Conservation (phyloP, 2,329 filamentous ascomycete species). For the Aspergillus neotritici region DNA sequence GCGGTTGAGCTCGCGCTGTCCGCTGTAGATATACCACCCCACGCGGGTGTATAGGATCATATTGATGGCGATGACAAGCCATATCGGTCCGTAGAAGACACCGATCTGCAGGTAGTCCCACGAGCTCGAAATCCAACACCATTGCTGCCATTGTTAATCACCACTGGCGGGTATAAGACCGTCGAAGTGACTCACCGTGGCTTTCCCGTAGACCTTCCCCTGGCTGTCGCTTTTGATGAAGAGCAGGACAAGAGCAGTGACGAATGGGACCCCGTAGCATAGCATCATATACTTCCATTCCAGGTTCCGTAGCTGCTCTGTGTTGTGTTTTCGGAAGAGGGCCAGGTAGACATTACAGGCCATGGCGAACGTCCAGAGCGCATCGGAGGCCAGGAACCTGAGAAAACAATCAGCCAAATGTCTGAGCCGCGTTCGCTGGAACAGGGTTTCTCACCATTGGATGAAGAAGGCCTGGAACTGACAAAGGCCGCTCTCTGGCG, state of each 20-base stretch:
- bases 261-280: constrained; percentile 68
- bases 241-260: constrained; percentile 62
- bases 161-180: not conserved
- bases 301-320: constrained; percentile 57
- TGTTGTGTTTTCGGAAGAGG: constrained; percentile 69
- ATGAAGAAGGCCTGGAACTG: constrained; percentile 74
- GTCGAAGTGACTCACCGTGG: constrained; percentile 44
- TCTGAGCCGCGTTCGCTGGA: not conserved
- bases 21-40: constrained; percentile 42
- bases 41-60: constrained; percentile 38
- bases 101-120: constrained; percentile 70
- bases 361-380: constrained; percentile 75
- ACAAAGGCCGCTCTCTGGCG: constrained; percentile 55
- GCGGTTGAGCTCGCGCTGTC: constrained; percentile 55
- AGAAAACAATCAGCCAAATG: not conserved
- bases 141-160: constrained; percentile 45
- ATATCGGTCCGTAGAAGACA: constrained; percentile 59
- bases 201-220: constrained; percentile 65
- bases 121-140: constrained; percentile 68
- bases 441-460: constrained; percentile 62
- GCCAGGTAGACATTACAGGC: constrained; percentile 77
- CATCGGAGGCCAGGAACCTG: constrained; percentile 73
- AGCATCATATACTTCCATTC: constrained; percentile 64
- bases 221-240: constrained; percentile 52
- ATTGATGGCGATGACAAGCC: constrained; percentile 38